These are phyloP conservation scores for Rhododendron kiyosumense DNA, from an alignment of 148 eudicot genomes.

Conservation along the genomic window DNA sequence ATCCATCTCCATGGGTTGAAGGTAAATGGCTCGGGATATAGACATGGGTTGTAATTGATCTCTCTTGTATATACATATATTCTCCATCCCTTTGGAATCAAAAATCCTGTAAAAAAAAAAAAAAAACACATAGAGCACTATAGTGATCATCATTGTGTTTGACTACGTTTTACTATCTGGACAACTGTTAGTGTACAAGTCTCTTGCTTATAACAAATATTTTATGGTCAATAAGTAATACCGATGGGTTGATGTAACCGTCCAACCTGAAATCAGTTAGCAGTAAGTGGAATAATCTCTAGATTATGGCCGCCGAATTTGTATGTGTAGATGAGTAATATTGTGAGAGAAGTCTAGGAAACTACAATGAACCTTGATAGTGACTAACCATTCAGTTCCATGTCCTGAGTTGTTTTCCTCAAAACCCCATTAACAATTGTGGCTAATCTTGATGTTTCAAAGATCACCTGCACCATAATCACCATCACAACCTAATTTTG, in stretches of 20 bases:
- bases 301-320: not conserved
- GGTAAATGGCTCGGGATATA: constrained; percentile 74
- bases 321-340: not conserved
- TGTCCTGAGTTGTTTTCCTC: constrained; percentile 87
- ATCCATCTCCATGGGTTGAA: constrained; percentile 99
- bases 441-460: constrained; percentile 93
- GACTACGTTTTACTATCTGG: not conserved
- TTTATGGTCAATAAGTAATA: not conserved
- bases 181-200: not conserved
- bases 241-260: not conserved
- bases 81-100: constrained; percentile 93
- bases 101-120: constrained; percentile 52
- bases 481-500: not conserved
- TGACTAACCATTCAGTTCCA: constrained; percentile 89
- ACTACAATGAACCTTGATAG: not conserved
- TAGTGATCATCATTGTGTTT: not conserved
- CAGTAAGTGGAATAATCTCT: not conserved
- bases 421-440: constrained; percentile 94
- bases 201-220: not conserved
- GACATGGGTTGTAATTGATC: constrained; percentile 71
- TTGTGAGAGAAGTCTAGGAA: not conserved
- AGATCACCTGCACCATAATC: constrained; percentile 65
- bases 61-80: constrained; percentile 94
- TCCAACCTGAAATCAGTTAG: not conserved
- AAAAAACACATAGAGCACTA: not conserved